Percentiles rank a stretch among this genome's conserved stretches.
These are phyloP conservation scores for Volutella citrinella DNA, from an alignment of 2,329 filamentous ascomycete species.

Conservation along the genomic window DNA sequence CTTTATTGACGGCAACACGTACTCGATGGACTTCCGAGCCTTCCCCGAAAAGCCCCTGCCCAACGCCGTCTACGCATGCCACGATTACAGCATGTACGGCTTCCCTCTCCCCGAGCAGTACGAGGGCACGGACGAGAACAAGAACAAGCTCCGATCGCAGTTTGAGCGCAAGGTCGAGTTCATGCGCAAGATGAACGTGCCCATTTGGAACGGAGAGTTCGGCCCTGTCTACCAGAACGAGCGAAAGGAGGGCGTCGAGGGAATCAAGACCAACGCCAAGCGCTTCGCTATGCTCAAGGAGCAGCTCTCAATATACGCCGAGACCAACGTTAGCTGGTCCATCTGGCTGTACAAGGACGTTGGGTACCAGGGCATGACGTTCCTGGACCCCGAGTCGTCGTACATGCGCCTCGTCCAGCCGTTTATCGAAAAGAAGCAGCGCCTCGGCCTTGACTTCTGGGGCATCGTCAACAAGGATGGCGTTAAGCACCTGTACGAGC, in stretches of 20 bases:
- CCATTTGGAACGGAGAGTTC: conserved; percentile 51
- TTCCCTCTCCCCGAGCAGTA: conserved; percentile 44
- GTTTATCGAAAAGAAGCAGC: conserved; percentile 55
- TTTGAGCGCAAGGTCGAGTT: conserved; percentile 43
- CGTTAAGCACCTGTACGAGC: conserved; percentile 34
- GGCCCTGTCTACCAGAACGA: conserved; percentile 45
- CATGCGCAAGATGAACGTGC: conserved; percentile 38
- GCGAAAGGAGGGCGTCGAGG: conserved; percentile 31
- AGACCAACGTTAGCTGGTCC: conserved; percentile 45
- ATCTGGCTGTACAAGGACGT: conserved; percentile 62
- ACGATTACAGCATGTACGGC: conserved; percentile 51
- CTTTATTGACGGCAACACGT: conserved; percentile 52
- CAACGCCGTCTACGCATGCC: conserved; percentile 49
- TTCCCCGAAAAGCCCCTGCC: conserved; percentile 41
- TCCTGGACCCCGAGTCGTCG: conserved; percentile 40
- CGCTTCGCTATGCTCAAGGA: conserved; percentile 40
- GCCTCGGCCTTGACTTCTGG: conserved; percentile 54
- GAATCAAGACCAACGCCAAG: conserved; percentile 36
- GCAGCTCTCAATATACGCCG: conserved; percentile 37
- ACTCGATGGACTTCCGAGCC: conserved; percentile 47
- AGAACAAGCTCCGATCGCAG: conserved; percentile 34
- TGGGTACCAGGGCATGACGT: conserved; percentile 54
- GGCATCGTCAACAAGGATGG: conserved; percentile 34
- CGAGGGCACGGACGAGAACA: conserved; percentile 38
- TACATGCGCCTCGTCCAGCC: conserved; percentile 50